Base-by-base conservation (phyloP, 129 eudicot genomes). In the Ambrosia trifida region DNA sequence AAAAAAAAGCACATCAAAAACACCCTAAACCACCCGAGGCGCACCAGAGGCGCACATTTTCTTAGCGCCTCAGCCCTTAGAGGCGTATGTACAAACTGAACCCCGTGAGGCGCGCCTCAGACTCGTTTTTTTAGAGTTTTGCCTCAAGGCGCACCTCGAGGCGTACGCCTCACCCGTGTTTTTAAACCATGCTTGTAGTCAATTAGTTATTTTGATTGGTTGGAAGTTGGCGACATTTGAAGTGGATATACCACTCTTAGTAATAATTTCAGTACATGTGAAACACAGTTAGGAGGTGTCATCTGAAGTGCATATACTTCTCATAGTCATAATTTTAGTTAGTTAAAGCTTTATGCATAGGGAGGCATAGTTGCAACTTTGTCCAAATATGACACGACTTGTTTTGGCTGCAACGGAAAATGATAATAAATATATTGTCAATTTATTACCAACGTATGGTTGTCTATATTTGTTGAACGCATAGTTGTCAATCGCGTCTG, bases 191-290 rank as follows among this genome's bases (percentile, higher is more conserved):
- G n/a, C n/a, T n/a, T n/a, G n/a, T n/a, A 40, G 17, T 30, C 33
- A 56, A 14, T 54, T 28, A 28, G 66, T 41, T 71, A 43, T 40
- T 56, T 69, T n/a, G 28, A 57, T 71, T 70, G 43, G 31, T 4
- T 57, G 44, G 75, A 38, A 41, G 56, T 57, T n/a, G 30, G 40
- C 28, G 46, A 3, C 17, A 50, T 57, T 70, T 20, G 20, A 70
- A 53, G 75, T 14, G 56, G 66, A 20, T 43, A 56, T 8, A 24
- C 65, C 67, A 57, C 56, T 24, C 3, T 38, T 24, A 71, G 45
- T 72, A 58, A 12, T 52, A 32, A 7, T 72, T 14, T 12, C 44
- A 59, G 30, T 31, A 13, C 19, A 72, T 58, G 10, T 12, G 68
- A 13, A 45, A 11, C 51, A 52, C 11, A 18, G 19, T 52, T 69